Evolutionary conservation across 73 alveolate species (phyloP).

Genomic region (Tetrahymena thermophila): DNA sequence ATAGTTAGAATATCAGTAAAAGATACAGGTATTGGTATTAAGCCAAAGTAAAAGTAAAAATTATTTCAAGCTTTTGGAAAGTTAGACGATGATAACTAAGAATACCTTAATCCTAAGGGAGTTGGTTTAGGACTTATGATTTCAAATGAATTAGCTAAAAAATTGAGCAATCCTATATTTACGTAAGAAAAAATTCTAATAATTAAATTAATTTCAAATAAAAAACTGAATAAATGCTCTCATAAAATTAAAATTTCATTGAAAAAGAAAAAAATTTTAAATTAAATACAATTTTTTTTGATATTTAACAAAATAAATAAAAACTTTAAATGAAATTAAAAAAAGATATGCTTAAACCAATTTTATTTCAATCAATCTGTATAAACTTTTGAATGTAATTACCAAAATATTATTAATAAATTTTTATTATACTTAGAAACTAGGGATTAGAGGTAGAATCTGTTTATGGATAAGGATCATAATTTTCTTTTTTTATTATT

Average conservation of each 20-base stretch:
- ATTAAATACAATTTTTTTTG: no score
- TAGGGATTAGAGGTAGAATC: neutral
- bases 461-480: neutral
- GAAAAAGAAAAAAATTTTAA: no score
- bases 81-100: conserved; percentile 31
- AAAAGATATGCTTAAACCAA: no score
- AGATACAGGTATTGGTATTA: conserved; percentile 42
- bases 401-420: no score
- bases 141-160: conserved; percentile 19
- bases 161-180: neutral
- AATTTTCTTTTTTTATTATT: neutral
- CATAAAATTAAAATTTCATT: no score
- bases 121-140: conserved; percentile 44
- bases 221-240: no score
- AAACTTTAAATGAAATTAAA: no score
- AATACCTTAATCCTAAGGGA: conserved; percentile 17
- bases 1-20: neutral
- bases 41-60: conserved; percentile 26
- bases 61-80: conserved; percentile 27
- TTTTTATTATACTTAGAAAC: neutral
- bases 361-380: no score
- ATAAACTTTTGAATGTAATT: no score
- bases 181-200: neutral
- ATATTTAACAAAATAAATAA: no score
- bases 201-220: neutral